Evolutionary conservation across 2,329 filamentous ascomycete genomes (phyloP).

Genomic region (Rugonectria rugulosa): DNA sequence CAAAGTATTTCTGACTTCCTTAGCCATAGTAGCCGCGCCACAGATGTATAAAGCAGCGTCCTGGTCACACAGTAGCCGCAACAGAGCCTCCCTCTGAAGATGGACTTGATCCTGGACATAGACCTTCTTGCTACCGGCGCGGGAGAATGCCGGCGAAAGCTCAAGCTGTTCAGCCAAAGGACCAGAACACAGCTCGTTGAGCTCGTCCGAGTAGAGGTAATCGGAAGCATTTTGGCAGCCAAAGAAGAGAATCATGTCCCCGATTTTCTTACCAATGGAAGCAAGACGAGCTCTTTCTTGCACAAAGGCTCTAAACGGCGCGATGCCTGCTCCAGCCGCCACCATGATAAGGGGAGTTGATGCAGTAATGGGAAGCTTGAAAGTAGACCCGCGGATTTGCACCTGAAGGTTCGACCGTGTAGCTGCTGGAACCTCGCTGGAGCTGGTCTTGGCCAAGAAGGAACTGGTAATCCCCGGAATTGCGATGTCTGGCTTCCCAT

Average conservation of each 20-base stretch:
- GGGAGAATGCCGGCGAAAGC: conserved; percentile 15
- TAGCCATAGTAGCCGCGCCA: conserved; percentile 18
- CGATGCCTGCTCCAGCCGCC: conserved; percentile 19
- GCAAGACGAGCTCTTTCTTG: conserved; percentile 16
- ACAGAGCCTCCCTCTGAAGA: not conserved
- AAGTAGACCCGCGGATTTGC: conserved; percentile 9
- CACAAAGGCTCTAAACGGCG: conserved; percentile 14
- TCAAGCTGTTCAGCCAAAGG: conserved; percentile 9
- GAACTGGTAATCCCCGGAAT: conserved; percentile 20
- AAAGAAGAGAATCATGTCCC: conserved; percentile 16
- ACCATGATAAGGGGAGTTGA: conserved; percentile 16
- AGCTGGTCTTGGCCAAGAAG: not conserved
- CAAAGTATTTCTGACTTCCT: conserved; percentile 6
- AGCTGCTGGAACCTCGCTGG: not conserved
- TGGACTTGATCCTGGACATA: conserved; percentile 18
- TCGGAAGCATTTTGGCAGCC: conserved; percentile 16
- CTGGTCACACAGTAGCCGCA: conserved; percentile 8
- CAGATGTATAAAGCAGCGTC: conserved; percentile 18
- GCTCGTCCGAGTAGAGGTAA: conserved; percentile 11
- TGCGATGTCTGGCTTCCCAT: not conserved
- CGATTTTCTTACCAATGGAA: conserved; percentile 9
- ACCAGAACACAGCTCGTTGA: not conserved
- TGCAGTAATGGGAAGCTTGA: conserved; percentile 12
- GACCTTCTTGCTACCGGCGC: not conserved
- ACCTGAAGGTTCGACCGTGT: not conserved